A percentile compares a stretch with the other conserved stretches of the same genome.
phyloP scores from a whole-genome alignment of 441 rosid species.

The Arabidopsis hybrid region DNA sequence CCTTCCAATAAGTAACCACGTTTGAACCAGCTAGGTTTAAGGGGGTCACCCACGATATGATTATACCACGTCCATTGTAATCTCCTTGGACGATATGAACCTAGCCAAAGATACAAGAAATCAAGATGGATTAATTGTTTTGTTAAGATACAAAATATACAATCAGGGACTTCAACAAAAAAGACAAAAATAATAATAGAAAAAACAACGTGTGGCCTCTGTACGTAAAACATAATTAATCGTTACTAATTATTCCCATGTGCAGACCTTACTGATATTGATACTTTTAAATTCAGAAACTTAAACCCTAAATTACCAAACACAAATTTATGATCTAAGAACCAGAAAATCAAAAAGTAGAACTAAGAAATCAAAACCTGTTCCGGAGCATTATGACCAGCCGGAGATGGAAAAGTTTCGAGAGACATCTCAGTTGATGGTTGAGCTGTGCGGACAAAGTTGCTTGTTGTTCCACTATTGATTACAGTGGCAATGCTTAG shows the following conservation, averaged over 20 bases:
- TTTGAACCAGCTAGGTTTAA: conserved; percentile 36
- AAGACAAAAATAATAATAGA: neutral
- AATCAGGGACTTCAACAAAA: neutral
- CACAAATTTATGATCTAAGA: neutral
- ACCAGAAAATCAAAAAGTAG: neutral
- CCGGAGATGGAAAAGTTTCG: conserved; percentile 33
- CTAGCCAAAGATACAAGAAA: conserved; percentile 25
- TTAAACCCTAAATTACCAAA: no score
- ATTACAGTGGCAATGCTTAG: conserved; percentile 3
- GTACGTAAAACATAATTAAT: no score
- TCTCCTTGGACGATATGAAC: conserved; percentile 78
- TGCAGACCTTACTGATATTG: no score
- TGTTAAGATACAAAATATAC: neutral
- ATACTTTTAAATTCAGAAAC: no score
- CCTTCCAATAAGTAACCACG: conserved; percentile 53
- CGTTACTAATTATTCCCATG: no score
- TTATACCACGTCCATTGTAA: conserved; percentile 51
- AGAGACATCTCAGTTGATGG: conserved; percentile 39
- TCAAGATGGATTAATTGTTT: neutral
- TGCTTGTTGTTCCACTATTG: conserved; percentile 31
- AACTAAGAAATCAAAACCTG: conserved; percentile 24
- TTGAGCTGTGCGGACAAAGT: conserved; percentile 33
- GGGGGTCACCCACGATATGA: conserved; percentile 69
- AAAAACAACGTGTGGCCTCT: neutral
- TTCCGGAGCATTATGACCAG: conserved; percentile 39